These are phyloP conservation scores for Hypocreales sp. DNA, from an alignment of 2,329 filamentous ascomycete genomes.

Conservation along the genomic window DNA sequence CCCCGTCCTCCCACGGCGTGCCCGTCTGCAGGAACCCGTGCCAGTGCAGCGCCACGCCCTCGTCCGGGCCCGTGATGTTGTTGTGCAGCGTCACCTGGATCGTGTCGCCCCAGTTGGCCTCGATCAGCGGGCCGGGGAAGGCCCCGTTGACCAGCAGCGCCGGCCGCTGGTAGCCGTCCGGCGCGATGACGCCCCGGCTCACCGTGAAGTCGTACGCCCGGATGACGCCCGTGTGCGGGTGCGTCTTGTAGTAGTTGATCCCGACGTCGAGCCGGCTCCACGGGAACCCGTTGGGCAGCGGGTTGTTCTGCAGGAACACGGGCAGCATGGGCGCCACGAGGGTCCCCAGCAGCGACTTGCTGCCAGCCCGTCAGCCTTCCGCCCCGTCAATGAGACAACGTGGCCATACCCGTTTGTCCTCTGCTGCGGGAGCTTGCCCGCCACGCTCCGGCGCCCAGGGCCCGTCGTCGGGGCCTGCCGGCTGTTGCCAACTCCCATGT, in stretches of 20 bases:
- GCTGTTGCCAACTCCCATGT: too few species aligned
- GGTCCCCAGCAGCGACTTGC: constrained; percentile 25
- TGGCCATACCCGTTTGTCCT: constrained; percentile 23
- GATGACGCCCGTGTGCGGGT: constrained; percentile 37
- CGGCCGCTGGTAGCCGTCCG: constrained; percentile 37
- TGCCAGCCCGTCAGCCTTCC: constrained; percentile 1
- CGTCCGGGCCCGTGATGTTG: constrained; percentile 36
- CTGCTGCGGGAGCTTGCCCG: constrained; percentile 12
- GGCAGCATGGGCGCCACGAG: constrained; percentile 20
- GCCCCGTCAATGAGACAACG: background rate
- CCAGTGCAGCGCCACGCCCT: constrained; percentile 35
- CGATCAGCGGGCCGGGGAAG: constrained; percentile 51
- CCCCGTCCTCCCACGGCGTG: constrained; percentile 37
- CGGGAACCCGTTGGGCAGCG: constrained; percentile 30
- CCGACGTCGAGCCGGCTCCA: constrained; percentile 30
- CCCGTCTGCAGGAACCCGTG: constrained; percentile 34
- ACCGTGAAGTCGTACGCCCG: constrained; percentile 38
- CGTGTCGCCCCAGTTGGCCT: constrained; percentile 47
- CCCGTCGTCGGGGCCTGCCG: too few species aligned
- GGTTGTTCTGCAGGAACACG: constrained; percentile 30
- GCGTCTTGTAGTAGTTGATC: constrained; percentile 33
- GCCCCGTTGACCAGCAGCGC: constrained; percentile 49
- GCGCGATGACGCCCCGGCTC: constrained; percentile 31
- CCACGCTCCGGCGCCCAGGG: constrained; percentile 1
- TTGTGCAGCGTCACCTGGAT: constrained; percentile 56